phyloP scores from a whole-genome alignment of 768 basidiomycete species.

The Leccinum uliginosum region DNA sequence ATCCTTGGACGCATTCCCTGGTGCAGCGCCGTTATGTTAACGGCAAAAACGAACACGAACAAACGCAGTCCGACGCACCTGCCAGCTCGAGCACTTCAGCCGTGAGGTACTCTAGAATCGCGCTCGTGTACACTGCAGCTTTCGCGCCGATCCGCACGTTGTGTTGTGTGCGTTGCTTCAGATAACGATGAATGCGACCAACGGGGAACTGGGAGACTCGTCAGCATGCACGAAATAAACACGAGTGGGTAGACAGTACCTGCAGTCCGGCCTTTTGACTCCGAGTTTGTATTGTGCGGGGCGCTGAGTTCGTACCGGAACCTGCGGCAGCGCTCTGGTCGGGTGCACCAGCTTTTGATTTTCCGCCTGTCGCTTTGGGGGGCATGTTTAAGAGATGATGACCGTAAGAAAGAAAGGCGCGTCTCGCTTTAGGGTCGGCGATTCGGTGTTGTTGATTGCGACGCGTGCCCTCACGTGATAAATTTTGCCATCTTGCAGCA shows the following conservation, averaged over 20 bases:
- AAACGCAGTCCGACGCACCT: constrained; percentile 45
- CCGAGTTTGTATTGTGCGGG: constrained; percentile 53
- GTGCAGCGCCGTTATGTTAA: neutral
- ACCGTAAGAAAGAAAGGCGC: constrained; percentile 28
- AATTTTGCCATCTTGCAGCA: neutral
- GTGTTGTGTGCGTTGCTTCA: constrained; percentile 89
- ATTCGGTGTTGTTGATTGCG: constrained; percentile 28
- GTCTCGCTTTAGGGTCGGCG: constrained; percentile 33
- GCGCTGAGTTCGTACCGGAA: constrained; percentile 30
- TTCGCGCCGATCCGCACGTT: constrained; percentile 97
- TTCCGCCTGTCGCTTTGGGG: constrained; percentile 56
- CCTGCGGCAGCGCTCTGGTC: constrained; percentile 17
- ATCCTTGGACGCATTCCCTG: constrained; percentile 96
- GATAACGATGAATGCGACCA: constrained; percentile 94
- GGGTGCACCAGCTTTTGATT: constrained; percentile 48
- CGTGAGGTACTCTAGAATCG: constrained; percentile 93
- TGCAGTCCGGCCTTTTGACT: constrained; percentile 87
- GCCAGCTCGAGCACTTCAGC: constrained; percentile 96
- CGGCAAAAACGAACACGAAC: neutral
- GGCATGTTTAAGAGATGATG: constrained; percentile 38
- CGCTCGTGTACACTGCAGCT: constrained; percentile 94
- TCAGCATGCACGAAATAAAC: neutral
- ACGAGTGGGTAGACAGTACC: constrained; percentile 38
- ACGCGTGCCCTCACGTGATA: constrained; percentile 27
- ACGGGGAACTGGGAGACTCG: constrained; percentile 71